Evolutionary conservation across 108 stramenopile genomes (phyloP).

Genomic region (Cyclostephanos invisitatus): DNA sequence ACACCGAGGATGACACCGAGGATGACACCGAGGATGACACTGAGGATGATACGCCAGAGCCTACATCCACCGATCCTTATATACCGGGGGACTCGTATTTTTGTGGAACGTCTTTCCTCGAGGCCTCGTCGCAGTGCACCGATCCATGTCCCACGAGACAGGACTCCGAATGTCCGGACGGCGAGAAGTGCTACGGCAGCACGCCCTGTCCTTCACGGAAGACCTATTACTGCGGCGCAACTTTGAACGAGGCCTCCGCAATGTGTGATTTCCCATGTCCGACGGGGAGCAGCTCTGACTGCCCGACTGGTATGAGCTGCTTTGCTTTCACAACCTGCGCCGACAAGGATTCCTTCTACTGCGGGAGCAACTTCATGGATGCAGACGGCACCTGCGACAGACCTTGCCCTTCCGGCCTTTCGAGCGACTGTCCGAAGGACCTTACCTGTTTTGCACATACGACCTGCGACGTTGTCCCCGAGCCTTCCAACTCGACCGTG

Average conservation of each 20-base stretch:
- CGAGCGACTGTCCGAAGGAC: slow-evolving; percentile 40
- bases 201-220: slow-evolving; percentile 48
- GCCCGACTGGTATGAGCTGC: slow-evolving; percentile 47
- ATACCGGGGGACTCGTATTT: slow-evolving; percentile 51
- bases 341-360: slow-evolving; percentile 49
- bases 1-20: background rate
- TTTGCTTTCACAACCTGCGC: slow-evolving; percentile 53
- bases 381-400: slow-evolving; percentile 36
- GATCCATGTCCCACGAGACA: slow-evolving; percentile 41
- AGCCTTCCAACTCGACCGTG: slow-evolving; percentile 4
- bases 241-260: slow-evolving; percentile 39
- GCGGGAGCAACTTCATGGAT: slow-evolving; percentile 45
- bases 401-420: slow-evolving; percentile 38
- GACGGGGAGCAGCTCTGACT: slow-evolving; percentile 21
- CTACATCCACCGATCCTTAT: slow-evolving; percentile 32
- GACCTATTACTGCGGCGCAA: slow-evolving; percentile 52
- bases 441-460: slow-evolving; percentile 52
- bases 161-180: slow-evolving; percentile 45
- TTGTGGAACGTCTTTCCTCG: slow-evolving; percentile 46
- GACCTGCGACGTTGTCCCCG: slow-evolving; percentile 26
- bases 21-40: background rate
- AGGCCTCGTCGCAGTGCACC: slow-evolving; percentile 44
- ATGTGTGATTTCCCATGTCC: slow-evolving; percentile 48
- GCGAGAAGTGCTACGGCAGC: slow-evolving; percentile 44
- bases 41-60: background rate